Evolutionary conservation across 208 protist genomes (phyloP).

Genomic region (Plasmodiophora brassicae): DNA sequence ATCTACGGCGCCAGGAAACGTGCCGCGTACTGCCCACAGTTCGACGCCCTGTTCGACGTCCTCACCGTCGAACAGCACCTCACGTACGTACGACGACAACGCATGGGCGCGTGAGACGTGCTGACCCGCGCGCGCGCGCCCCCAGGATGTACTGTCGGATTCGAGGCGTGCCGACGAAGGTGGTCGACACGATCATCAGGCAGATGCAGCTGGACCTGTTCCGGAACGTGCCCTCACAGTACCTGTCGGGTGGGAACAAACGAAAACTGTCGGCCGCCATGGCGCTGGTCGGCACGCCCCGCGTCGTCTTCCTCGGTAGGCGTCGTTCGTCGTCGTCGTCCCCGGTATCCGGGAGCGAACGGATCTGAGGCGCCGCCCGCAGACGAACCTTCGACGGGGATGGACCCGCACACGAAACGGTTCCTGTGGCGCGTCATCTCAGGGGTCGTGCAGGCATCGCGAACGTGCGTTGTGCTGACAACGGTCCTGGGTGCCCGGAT

Average conservation of each 20-base stretch:
- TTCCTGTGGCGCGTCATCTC: slow-evolving; percentile 68
- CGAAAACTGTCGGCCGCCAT: slow-evolving; percentile 73
- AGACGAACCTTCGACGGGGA: slow-evolving; percentile 77
- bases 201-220: not conserved
- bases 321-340: not conserved
- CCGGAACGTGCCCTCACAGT: not conserved
- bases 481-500: too few relatives aligned
- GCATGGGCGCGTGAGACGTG: too few relatives aligned
- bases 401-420: slow-evolving; percentile 73
- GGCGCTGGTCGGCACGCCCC: slow-evolving; percentile 66
- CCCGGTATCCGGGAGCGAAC: too few relatives aligned
- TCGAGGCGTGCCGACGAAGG: not conserved
- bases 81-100: too few relatives aligned
- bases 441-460: not conserved
- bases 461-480: slow-evolving; percentile 45
- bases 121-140: too few relatives aligned
- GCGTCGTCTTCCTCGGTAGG: slow-evolving; percentile 73
- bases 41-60: slow-evolving; percentile 52
- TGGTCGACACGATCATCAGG: not conserved
- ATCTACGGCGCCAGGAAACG: slow-evolving; percentile 30
- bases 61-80: slow-evolving; percentile 53
- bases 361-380: too few relatives aligned
- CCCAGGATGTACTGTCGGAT: slow-evolving; percentile 48
- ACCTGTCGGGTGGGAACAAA: slow-evolving; percentile 70
- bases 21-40: slow-evolving; percentile 56